Evolutionary conservation across 139 green algal species (phyloP).

Genomic region (Chlamydomonas schloesseri): DNA sequence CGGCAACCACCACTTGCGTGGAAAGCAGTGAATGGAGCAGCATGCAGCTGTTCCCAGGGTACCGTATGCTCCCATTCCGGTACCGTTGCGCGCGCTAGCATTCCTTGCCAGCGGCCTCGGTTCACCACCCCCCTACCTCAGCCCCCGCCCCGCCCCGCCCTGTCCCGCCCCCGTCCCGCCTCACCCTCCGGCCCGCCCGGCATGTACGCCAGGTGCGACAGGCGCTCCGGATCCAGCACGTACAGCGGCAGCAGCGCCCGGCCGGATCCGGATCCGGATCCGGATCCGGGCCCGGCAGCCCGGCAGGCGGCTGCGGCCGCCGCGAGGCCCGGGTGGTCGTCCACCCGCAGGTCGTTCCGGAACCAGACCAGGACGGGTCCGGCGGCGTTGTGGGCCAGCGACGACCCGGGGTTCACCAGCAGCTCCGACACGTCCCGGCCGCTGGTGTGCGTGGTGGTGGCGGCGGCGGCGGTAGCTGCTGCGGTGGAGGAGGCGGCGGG

Average conservation of each 20-base stretch:
- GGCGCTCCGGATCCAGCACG: constrained; percentile 61
- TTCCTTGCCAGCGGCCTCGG: too few species aligned
- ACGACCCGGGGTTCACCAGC: neutral
- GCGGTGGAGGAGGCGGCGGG: too few species aligned
- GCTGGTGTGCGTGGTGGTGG: neutral
- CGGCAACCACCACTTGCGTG: too few species aligned
- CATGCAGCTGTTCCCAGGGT: too few species aligned
- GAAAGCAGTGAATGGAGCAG: too few species aligned
- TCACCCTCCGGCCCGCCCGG: constrained; percentile 58
- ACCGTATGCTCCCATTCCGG: too few species aligned
- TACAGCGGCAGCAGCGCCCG: constrained; percentile 68
- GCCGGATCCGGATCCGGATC: too few species aligned
- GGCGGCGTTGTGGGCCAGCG: neutral
- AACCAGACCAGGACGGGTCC: constrained; percentile 75
- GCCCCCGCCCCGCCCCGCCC: too few species aligned
- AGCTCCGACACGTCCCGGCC: constrained; percentile 1
- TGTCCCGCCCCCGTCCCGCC: neutral
- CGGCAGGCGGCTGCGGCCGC: constrained; percentile 23
- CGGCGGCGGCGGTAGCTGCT: too few species aligned
- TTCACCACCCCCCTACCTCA: too few species aligned
- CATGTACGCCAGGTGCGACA: constrained; percentile 46
- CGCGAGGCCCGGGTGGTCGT: constrained; percentile 84
- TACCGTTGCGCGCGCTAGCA: too few species aligned
- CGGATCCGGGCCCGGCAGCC: neutral
- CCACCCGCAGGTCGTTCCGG: constrained; percentile 83